Conservation (phyloP, 306 rosid species). For the Astragalus glycyphyllos region DNA sequence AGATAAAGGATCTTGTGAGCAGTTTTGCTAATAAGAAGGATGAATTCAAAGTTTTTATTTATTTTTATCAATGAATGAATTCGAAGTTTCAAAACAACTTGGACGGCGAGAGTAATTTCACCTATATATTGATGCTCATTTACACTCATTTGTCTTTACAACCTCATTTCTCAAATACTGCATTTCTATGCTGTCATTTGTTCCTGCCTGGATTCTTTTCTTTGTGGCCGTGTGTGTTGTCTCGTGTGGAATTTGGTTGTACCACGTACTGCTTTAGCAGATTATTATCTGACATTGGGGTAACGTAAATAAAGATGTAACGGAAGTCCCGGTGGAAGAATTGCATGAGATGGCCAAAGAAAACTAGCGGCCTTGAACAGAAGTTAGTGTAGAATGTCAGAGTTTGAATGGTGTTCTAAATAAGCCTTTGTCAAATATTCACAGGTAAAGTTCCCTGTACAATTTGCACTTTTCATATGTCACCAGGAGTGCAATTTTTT, state of each 20-base stretch:
- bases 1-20: too few species aligned
- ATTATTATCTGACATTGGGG: slow-evolving; percentile 59
- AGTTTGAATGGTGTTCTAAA: not conserved
- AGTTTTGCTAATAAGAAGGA: too few species aligned
- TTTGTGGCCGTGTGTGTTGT: slow-evolving; percentile 66
- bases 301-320: slow-evolving; percentile 56
- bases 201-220: slow-evolving; percentile 75
- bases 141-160: slow-evolving; percentile 3
- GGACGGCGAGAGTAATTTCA: too few species aligned
- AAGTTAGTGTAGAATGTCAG: not conserved
- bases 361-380: not conserved
- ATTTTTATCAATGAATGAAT: too few species aligned
- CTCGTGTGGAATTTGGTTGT: slow-evolving; percentile 29
- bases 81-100: too few species aligned
- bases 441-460: not conserved
- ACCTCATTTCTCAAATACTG: slow-evolving; percentile 49
- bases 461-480: slow-evolving; percentile 5
- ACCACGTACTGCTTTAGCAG: slow-evolving; percentile 54
- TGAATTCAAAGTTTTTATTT: too few species aligned
- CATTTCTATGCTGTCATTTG: slow-evolving; percentile 47
- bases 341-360: slow-evolving; percentile 29
- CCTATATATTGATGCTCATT: too few species aligned
- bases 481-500: too few species aligned
- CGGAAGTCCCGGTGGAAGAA: slow-evolving; percentile 62
- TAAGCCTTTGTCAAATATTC: not conserved